Evolutionary conservation across 2,329 filamentous ascomycete species (phyloP), one percentile per base, ranked within the genome.

Genomic region (Fusarium sp.): DNA sequence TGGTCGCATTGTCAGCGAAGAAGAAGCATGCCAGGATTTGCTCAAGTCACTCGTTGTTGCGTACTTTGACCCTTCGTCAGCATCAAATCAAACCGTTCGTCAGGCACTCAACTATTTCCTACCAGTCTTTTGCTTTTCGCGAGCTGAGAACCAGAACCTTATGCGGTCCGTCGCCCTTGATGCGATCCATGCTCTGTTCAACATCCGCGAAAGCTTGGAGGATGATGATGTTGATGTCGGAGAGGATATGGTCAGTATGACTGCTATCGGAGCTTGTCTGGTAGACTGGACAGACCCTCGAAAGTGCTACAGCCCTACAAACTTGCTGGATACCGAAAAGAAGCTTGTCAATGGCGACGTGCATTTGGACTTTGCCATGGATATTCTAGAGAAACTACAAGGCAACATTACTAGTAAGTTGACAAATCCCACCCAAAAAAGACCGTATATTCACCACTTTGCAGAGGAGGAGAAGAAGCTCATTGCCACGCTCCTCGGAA

Each of bases 271-370:
- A 1, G 88, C 91, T 4, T 94, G 93, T 71, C 79, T 98, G 7
- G 87, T 93, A 1, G 94, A 98, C 74, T 98, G 94, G 95, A 98
- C 94, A 0, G 94, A 98, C 74, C 93, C 93, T 34, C 83, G 94
- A 45, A 93, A 96, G 75, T 91, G 79, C 78, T 91, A 78, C 77
- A 83, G 75, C 53, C 83, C 79, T 64, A 80, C 77, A 5, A 68
- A 78, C 1, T 70, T 82, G 2, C 77, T 79, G 56, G 85, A 90
- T 44, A 81, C 80, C 1, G 82, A 85, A 49, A 88, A 85, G 75
- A 88, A 84, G 78, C 81, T 80, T 47, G 84, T 91, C 13, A 89
- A 91, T 62, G 90, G 90, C 8, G 89, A 93, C 73, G 88, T 94
- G 4, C 94, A 97, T 72, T 81, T 96, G 2, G 84, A 90, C 10